Evolutionary conservation across 2,329 filamentous ascomycete species (phyloP).

Genomic region (Ophioceras dolichostomum): DNA sequence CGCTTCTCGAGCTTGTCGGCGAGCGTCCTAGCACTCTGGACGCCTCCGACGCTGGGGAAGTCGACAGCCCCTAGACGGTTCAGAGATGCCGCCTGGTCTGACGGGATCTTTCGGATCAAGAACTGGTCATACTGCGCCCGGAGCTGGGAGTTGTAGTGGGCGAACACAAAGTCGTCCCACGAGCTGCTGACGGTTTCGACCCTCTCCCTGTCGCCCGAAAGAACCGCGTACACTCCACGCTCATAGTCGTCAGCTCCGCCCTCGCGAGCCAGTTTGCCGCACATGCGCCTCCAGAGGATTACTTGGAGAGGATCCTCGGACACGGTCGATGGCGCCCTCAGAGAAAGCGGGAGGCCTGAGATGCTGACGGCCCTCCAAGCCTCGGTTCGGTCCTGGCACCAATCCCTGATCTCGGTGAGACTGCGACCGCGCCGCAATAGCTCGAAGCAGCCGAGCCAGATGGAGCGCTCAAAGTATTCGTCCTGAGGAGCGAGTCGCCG

Average conservation of each 20-base stretch:
- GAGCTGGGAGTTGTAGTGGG: constrained; percentile 12
- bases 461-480: constrained; percentile 75
- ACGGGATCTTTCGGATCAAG: constrained; percentile 9
- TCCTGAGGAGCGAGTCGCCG: constrained; percentile 71
- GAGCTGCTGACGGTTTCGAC: constrained; percentile 50
- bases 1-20: constrained; percentile 1
- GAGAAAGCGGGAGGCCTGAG: constrained; percentile 54
- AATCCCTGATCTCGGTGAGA: constrained; percentile 64
- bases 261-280: constrained; percentile 57
- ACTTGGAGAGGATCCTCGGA: constrained; percentile 30
- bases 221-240: constrained; percentile 75
- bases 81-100: not conserved
- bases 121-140: constrained; percentile 12
- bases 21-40: not conserved
- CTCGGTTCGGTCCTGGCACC: constrained; percentile 78
- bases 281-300: constrained; percentile 67
- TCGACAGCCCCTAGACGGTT: not conserved
- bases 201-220: constrained; percentile 73
- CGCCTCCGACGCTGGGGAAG: not conserved
- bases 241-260: constrained; percentile 66
- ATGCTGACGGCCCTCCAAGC: constrained; percentile 80
- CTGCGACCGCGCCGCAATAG: constrained; percentile 76
- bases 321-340: constrained; percentile 9
- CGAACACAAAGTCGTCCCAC: constrained; percentile 23
- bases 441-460: constrained; percentile 92